Percentiles rank a stretch among this genome's conserved stretches.
phyloP scores from a whole-genome alignment of 176 grass and related monocot species.

The Secale cereale region DNA sequence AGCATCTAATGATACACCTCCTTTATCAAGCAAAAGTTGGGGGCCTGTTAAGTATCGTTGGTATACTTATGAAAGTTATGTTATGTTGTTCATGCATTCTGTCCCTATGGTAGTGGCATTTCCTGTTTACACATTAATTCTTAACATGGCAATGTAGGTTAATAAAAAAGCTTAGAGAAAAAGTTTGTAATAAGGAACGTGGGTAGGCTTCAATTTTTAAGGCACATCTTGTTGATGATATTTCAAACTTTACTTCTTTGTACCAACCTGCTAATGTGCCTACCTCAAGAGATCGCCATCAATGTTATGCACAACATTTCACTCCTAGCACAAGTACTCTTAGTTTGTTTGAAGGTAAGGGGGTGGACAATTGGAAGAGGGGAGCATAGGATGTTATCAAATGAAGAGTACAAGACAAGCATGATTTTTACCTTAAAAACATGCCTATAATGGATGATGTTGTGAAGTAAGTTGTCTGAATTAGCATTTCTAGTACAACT shows the following conservation, averaged over 20 bases:
- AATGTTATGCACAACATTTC: not conserved
- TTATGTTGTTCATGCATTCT: not conserved
- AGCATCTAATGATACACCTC: too few relatives aligned
- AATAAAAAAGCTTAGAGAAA: not conserved
- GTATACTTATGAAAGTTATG: not conserved
- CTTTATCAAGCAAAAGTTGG: too few relatives aligned
- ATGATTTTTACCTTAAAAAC: not conserved
- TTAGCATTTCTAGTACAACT: too few relatives aligned
- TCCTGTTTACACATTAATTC: too few relatives aligned
- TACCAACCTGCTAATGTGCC: not conserved
- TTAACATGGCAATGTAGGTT: not conserved
- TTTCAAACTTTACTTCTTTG: not conserved
- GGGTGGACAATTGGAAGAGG: not conserved
- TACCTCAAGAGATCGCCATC: not conserved
- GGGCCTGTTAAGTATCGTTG: too few relatives aligned
- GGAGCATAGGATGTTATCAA: not conserved
- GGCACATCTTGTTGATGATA: not conserved
- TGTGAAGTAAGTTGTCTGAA: too few relatives aligned
- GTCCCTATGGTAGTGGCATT: not conserved
- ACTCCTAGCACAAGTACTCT: not conserved
- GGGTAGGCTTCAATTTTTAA: not conserved
- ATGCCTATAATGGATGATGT: too few relatives aligned
- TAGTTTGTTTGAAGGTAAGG: not conserved
- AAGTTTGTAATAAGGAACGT: not conserved
- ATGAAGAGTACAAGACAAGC: not conserved